Evolutionary conservation across 2,329 filamentous ascomycete genomes (phyloP).

Genomic region (Aspergillus sp.): DNA sequence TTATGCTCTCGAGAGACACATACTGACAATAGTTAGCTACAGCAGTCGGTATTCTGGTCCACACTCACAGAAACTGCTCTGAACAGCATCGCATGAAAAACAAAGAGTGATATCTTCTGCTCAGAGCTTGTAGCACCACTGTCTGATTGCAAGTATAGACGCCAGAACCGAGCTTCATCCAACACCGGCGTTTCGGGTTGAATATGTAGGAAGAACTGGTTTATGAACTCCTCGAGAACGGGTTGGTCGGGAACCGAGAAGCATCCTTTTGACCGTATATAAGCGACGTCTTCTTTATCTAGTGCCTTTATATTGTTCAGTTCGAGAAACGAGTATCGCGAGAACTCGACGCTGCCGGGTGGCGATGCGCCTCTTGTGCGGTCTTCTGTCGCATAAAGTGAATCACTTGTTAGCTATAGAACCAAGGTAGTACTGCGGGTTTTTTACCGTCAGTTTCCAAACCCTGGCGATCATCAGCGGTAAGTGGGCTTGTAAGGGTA

Average conservation of each 20-base stretch:
- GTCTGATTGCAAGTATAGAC: neutral
- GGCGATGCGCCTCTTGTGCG: neutral
- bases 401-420: neutral
- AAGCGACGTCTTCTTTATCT: slow-evolving; percentile 5
- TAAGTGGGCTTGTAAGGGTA: neutral
- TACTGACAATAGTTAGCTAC: neutral
- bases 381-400: neutral
- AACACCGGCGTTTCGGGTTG: slow-evolving; percentile 5
- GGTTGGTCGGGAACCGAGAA: slow-evolving; percentile 1
- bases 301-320: neutral
- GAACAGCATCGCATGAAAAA: slow-evolving; percentile 9
- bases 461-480: neutral
- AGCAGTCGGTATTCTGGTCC: neutral
- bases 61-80: slow-evolving; percentile 1
- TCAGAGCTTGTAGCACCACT: neutral
- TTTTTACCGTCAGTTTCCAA: neutral
- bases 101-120: slow-evolving; percentile 9
- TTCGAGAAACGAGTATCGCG: slow-evolving; percentile 4
- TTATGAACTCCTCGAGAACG: slow-evolving; percentile 6
- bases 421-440: neutral
- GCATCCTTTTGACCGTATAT: slow-evolving; percentile 5
- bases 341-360: neutral
- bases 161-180: slow-evolving; percentile 9
- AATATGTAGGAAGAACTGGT: slow-evolving; percentile 5
- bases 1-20: slow-evolving; percentile 5